Conservation (phyloP, 345 rosid species). For the Populus simonii region DNA sequence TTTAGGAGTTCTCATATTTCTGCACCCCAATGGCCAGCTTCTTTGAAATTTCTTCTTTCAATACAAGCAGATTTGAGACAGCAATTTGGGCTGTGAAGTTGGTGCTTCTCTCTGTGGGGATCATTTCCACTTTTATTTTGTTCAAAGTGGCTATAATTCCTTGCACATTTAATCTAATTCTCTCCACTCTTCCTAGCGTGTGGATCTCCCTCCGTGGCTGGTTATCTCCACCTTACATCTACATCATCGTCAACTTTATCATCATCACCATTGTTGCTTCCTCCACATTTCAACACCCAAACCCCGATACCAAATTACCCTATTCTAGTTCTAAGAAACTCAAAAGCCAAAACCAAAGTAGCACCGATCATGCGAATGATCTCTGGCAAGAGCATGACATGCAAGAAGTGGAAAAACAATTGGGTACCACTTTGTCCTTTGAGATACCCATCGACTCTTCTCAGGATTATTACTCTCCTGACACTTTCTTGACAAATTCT, state of each 20-base stretch:
- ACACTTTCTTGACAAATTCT: neutral
- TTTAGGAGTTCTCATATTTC: neutral
- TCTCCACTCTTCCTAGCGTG: slow-evolving; percentile 28
- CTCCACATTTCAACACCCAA: slow-evolving; percentile 23
- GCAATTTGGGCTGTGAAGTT: slow-evolving; percentile 31
- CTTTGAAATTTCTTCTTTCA: slow-evolving; percentile 4
- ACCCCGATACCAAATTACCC: neutral
- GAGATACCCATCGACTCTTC: neutral
- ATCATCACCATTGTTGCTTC: slow-evolving; percentile 45
- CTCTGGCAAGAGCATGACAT: neutral
- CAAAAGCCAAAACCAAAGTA: neutral
- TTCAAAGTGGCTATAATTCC: slow-evolving; percentile 41
- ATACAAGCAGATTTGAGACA: slow-evolving; percentile 20
- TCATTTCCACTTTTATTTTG: slow-evolving; percentile 33
- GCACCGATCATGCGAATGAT: neutral
- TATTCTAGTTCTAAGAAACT: neutral
- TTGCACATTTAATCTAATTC: slow-evolving; percentile 13
- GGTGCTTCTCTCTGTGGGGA: slow-evolving; percentile 28
- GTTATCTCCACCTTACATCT: slow-evolving; percentile 49
- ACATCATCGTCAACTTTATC: slow-evolving; percentile 45
- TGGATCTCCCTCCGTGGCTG: slow-evolving; percentile 30
- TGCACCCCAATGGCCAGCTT: slow-evolving; percentile 23
- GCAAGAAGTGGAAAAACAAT: slow-evolving; percentile 5
- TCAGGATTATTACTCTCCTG: neutral
- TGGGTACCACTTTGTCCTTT: neutral